Conservation (phyloP, 805 yeast genomes). For the Candida anglica region DNA sequence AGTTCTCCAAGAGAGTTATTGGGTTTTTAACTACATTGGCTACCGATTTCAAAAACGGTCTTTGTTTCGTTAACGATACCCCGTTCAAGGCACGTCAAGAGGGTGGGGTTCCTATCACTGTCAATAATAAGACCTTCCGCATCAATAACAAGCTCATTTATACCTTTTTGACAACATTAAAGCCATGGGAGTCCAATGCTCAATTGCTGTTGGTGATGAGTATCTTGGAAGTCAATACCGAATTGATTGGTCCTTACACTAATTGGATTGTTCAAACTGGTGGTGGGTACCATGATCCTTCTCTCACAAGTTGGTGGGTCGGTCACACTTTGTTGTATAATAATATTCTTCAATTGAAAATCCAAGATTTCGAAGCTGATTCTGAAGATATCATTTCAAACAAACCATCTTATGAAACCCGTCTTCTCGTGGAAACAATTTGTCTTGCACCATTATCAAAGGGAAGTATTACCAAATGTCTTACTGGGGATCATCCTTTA, state of each 20-base stretch:
- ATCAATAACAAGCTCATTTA: slow-evolving; percentile 67
- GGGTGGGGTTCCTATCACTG: slow-evolving; percentile 40
- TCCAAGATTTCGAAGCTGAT: slow-evolving; percentile 36
- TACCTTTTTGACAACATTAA: slow-evolving; percentile 57
- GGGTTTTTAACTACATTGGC: slow-evolving; percentile 47
- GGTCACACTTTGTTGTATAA: slow-evolving; percentile 64
- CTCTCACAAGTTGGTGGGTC: slow-evolving; percentile 76
- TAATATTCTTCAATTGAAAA: slow-evolving; percentile 52
- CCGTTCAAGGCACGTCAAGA: slow-evolving; percentile 20
- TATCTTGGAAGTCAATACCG: slow-evolving; percentile 56
- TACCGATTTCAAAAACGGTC: slow-evolving; percentile 47
- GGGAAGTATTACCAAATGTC: slow-evolving; percentile 52
- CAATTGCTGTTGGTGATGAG: slow-evolving; percentile 55
- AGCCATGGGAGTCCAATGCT: slow-evolving; percentile 74
- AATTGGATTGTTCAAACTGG: slow-evolving; percentile 49
- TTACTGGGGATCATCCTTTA: slow-evolving; percentile 41
- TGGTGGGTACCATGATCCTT: slow-evolving; percentile 75
- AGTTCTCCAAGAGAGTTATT: slow-evolving; percentile 38
- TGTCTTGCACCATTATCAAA: slow-evolving; percentile 64
- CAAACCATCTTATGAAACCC: slow-evolving; percentile 21
- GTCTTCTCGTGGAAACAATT: slow-evolving; percentile 49
- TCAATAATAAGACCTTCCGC: slow-evolving; percentile 51
- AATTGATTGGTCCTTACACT: slow-evolving; percentile 69
- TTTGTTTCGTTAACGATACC: slow-evolving; percentile 43
- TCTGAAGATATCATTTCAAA: slow-evolving; percentile 3